A percentile compares a stretch with the other conserved stretches of the same genome.
Evolutionary conservation across 1,284 basidiomycete species (phyloP).

Genomic region (Apiotrichum montevideense): DNA sequence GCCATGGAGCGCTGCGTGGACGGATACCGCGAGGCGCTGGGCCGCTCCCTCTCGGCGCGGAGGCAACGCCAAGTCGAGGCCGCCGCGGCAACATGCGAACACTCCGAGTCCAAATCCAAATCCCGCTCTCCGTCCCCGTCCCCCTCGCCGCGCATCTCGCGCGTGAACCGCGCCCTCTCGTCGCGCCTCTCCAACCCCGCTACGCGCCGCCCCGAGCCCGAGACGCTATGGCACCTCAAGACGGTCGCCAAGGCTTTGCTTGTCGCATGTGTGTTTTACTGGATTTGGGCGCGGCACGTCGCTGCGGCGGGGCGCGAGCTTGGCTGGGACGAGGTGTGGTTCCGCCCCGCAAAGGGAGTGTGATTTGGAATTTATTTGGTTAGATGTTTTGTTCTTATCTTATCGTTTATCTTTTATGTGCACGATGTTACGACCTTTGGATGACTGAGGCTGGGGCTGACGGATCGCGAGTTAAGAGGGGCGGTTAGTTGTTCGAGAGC

Average conservation of each 20-base stretch:
- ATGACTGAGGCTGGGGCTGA: too few relatives aligned
- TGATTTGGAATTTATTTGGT: too few relatives aligned
- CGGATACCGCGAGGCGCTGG: slow-evolving; percentile 50
- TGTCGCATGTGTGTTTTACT: slow-evolving; percentile 7
- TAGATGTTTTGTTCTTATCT: too few relatives aligned
- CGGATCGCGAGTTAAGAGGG: too few relatives aligned
- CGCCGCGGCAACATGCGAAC: background rate
- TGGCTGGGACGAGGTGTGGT: slow-evolving; percentile 15
- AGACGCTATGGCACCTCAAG: slow-evolving; percentile 17
- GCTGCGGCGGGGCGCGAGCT: slow-evolving; percentile 6
- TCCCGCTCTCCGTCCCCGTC: too few relatives aligned
- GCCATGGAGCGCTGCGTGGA: slow-evolving; percentile 55
- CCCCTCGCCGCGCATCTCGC: slow-evolving; percentile 13
- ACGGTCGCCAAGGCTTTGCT: slow-evolving; percentile 13
- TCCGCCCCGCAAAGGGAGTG: background rate
- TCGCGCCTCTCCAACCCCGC: slow-evolving; percentile 15
- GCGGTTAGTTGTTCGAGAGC: too few relatives aligned
- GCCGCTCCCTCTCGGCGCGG: slow-evolving; percentile 15
- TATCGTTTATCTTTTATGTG: too few relatives aligned
- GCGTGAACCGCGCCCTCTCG: slow-evolving; percentile 24
- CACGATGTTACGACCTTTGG: too few relatives aligned
- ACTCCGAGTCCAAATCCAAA: background rate
- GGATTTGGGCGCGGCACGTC: slow-evolving; percentile 14
- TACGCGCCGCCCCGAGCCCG: slow-evolving; percentile 1
- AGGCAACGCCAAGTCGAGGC: background rate